Percentiles rank a stretch among this genome's conserved stretches.
These are phyloP conservation scores for Eremomyces bilateralis DNA, from an alignment of 495 filamentous ascomycete species.

Conservation along the genomic window DNA sequence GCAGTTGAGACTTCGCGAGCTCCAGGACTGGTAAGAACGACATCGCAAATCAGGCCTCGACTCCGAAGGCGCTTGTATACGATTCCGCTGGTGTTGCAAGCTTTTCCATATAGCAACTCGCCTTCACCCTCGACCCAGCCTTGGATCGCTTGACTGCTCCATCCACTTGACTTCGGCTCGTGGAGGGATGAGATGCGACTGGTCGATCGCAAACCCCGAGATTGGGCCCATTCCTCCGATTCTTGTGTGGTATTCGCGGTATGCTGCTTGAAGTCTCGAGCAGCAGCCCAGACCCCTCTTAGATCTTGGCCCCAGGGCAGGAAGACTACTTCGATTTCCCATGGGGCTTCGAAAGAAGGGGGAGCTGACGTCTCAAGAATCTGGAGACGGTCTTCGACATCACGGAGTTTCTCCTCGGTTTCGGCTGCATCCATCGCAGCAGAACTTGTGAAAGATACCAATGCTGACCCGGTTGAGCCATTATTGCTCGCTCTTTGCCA, in stretches of 20 bases:
- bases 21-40: conserved; percentile 32
- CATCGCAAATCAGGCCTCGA: conserved; percentile 39
- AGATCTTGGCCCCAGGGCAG: conserved; percentile 38
- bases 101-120: conserved; percentile 30
- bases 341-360: conserved; percentile 34
- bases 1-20: conserved; percentile 37
- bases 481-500: conserved; percentile 10
- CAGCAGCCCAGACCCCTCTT: conserved; percentile 36
- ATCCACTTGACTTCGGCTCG: conserved; percentile 7
- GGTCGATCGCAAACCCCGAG: conserved; percentile 13
- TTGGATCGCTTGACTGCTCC: conserved; percentile 21
- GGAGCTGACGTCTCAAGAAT: conserved; percentile 30
- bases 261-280: conserved; percentile 27
- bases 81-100: conserved; percentile 29
- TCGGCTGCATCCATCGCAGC: conserved; percentile 16
- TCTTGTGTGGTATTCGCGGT: conserved; percentile 18
- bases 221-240: conserved; percentile 35
- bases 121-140: conserved; percentile 17
- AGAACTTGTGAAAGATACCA: conserved; percentile 7
- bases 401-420: conserved; percentile 22
- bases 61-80: conserved; percentile 41
- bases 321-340: conserved; percentile 46
- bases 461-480: conserved; percentile 14
- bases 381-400: conserved; percentile 31
- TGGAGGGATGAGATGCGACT: background rate